Evolutionary conservation across 1,139 yeast genomes (phyloP).

Genomic region (Candida tropicalis): DNA sequence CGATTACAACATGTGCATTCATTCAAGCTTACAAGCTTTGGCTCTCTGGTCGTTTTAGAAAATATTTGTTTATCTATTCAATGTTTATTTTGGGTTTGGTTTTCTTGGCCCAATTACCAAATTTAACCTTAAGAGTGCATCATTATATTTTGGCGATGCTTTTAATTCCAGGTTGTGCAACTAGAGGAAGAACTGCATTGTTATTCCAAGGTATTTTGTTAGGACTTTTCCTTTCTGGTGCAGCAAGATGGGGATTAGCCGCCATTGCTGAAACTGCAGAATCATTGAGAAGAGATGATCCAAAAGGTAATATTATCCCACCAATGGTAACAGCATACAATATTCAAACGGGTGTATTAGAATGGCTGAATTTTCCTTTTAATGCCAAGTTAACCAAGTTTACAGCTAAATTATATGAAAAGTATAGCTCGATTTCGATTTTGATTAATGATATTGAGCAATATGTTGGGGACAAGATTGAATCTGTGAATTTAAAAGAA

Average conservation of each 20-base stretch:
- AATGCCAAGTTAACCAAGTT: constrained; percentile 11
- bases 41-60: constrained; percentile 72
- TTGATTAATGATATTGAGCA: constrained; percentile 80
- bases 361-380: constrained; percentile 30
- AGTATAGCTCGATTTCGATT: constrained; percentile 56
- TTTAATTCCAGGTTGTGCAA: constrained; percentile 84
- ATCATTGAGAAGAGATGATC: constrained; percentile 74
- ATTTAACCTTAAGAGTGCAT: constrained; percentile 78
- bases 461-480: constrained; percentile 54
- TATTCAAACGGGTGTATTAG: constrained; percentile 30
- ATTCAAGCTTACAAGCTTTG: constrained; percentile 81
- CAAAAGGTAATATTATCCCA: constrained; percentile 61
- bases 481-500: constrained; percentile 41
- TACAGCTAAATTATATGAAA: constrained; percentile 17
- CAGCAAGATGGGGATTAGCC: constrained; percentile 92
- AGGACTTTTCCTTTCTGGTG: constrained; percentile 83
- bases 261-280: constrained; percentile 79
- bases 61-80: constrained; percentile 56
- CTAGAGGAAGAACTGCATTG: constrained; percentile 70
- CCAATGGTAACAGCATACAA: constrained; percentile 37
- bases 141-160: constrained; percentile 85
- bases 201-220: constrained; percentile 80
- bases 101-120: constrained; percentile 57
- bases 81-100: constrained; percentile 49
- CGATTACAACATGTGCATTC: constrained; percentile 55